phyloP scores from a whole-genome alignment of 176 grass and related monocot genomes.

The Phragmites australis region DNA sequence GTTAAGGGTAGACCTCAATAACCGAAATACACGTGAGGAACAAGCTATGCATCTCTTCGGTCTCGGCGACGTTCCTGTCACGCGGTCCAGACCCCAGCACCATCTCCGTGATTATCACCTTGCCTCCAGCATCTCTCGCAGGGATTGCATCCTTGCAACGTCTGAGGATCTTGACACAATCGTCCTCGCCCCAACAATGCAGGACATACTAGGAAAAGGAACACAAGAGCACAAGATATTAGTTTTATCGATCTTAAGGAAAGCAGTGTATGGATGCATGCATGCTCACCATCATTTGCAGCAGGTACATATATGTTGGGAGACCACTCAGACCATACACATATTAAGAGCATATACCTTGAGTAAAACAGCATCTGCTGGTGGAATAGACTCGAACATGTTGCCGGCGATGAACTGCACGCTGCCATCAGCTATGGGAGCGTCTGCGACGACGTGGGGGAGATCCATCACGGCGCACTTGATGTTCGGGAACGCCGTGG shows the following conservation, averaged over 20 bases:
- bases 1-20: neutral
- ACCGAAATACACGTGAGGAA: neutral
- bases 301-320: too few relatives aligned
- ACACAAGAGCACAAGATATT: too few relatives aligned
- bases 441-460: neutral
- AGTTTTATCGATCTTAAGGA: too few relatives aligned
- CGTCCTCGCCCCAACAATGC: neutral
- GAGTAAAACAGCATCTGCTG: neutral
- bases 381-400: neutral
- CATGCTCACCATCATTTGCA: too few relatives aligned
- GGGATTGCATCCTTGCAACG: neutral
- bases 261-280: too few relatives aligned
- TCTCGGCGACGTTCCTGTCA: neutral
- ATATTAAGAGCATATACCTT: neutral
- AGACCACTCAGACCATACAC: too few relatives aligned
- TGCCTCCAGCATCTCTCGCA: neutral
- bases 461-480: slow-evolving; percentile 3
- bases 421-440: neutral
- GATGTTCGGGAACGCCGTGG: neutral
- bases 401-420: neutral
- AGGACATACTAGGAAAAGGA: neutral
- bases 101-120: neutral
- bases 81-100: neutral
- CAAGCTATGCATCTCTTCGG: neutral
- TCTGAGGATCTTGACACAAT: neutral